Conservation (phyloP, 2,329 filamentous ascomycete genomes). For the Zasmidium angulare region DNA sequence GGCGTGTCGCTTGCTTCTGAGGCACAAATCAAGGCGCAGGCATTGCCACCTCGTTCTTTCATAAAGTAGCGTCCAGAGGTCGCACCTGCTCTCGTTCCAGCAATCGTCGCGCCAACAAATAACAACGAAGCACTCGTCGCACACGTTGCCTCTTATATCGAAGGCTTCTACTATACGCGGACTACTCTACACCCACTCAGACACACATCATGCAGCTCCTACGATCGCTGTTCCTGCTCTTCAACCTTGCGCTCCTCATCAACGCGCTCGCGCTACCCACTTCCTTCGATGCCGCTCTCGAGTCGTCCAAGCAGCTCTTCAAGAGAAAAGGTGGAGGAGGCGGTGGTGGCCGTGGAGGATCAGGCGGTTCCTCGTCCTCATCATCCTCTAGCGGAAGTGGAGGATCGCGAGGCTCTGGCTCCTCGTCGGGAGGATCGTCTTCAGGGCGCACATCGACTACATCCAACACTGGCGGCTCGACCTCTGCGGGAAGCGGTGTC, state of each 20-base stretch:
- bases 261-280: constrained; percentile 33
- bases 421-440: constrained; percentile 10
- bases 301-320: constrained; percentile 30
- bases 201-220: constrained; percentile 29
- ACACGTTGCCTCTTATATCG: background rate
- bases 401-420: constrained; percentile 23
- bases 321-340: constrained; percentile 52
- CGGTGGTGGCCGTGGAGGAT: constrained; percentile 44
- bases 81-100: background rate
- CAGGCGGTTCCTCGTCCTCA: constrained; percentile 14
- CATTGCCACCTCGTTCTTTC: background rate
- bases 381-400: constrained; percentile 6
- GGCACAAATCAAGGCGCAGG: background rate
- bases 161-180: background rate
- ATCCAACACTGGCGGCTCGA: constrained; percentile 35
- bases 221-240: constrained; percentile 29
- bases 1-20: background rate
- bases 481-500: constrained; percentile 59
- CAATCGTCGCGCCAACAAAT: background rate
- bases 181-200: background rate
- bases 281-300: constrained; percentile 36
- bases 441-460: constrained; percentile 20
- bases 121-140: background rate
- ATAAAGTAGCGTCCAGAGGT: background rate
- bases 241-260: constrained; percentile 32